Evolutionary conservation across 495 filamentous ascomycete species (phyloP), one percentile per base, ranked within the genome.

Genomic region (Apodospora peruviana): DNA sequence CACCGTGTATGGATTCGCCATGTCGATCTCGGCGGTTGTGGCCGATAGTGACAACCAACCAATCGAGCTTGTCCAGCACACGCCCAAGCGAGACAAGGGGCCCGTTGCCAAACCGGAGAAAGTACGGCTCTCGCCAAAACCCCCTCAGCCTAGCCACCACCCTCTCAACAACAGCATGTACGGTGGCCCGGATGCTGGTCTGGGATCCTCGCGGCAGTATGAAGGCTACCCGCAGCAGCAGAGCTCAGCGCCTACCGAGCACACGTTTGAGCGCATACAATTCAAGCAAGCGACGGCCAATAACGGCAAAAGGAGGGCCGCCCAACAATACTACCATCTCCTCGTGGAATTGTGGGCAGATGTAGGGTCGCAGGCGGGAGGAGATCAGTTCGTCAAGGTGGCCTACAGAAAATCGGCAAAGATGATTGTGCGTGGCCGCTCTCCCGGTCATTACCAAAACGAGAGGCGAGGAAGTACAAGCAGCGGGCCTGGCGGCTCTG

Each of bases 221-320:
- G 56, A 64, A 25, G 49, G 56, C 21, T 75, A 67, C 35, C 66
- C 63, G 16, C 67, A 68, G 45, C 54, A 51, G 43, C 64, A 67
- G 42, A 62, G 59, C 39, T 61, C 66, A 4, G 75, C 75, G 5
- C 73, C 76, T 4, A 74, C 62, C 25, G 77, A 81, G 61, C 78
- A 81, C 44, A 87, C 85, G 1, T 97, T 96, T 60, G 91, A 96
- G 56, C 82, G 91, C 2, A 95, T 96, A 37, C 91, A 97, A 59
- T 97, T 97, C 75, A 95, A 95, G 62, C 87, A 87, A 43, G 93
- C 91, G 2, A 97, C 91, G 1, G 90, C 90, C 3, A 97, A 97
- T 70, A 97, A 97, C 52, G 91, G 91, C 19, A 96, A 96, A 61
- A 75, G 91, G 45, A 75, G 91, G 38, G 90, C 91, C 0, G 87